Conservation (phyloP, 1,139 yeast genomes). For the Scheffersomyces stambukii region DNA sequence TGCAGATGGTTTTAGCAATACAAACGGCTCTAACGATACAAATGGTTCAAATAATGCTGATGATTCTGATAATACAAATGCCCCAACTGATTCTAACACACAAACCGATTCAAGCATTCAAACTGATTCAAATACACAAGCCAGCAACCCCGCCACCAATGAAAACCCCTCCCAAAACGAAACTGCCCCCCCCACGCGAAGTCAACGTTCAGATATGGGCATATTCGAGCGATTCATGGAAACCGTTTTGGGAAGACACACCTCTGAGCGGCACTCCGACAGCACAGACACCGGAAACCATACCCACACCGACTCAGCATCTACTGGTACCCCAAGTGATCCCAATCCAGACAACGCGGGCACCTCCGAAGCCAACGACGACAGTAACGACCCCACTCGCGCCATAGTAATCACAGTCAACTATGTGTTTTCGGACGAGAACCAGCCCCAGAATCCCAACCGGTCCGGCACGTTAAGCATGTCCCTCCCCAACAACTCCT, state of each 20-base stretch:
- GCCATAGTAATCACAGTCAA: conserved; percentile 44
- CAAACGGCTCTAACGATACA: neutral
- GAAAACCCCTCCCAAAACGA: conserved; percentile 4
- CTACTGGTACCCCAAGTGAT: conserved; percentile 2
- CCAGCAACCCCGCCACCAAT: neutral
- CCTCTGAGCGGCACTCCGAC: neutral
- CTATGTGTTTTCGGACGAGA: conserved; percentile 42
- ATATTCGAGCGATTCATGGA: conserved; percentile 11
- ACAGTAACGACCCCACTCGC: conserved; percentile 4
- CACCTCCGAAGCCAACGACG: conserved; percentile 1
- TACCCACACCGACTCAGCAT: conserved; percentile 1
- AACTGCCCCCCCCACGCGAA: conserved; percentile 1
- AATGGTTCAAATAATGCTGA: neutral
- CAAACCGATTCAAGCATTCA: conserved; percentile 1
- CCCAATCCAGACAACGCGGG: conserved; percentile 1
- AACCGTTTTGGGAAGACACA: conserved; percentile 5
- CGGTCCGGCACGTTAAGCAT: conserved; percentile 54
- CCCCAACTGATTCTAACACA: neutral
- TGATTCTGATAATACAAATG: neutral
- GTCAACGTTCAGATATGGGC: conserved; percentile 6
- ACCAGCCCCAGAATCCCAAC: conserved; percentile 36
- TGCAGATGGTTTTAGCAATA: no score
- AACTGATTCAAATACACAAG: neutral
- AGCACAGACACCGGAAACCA: conserved; percentile 1
- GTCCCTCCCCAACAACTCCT: conserved; percentile 61